Evolutionary conservation across 306 rosid genomes (phyloP).

Genomic region (Rosa rugosa): DNA sequence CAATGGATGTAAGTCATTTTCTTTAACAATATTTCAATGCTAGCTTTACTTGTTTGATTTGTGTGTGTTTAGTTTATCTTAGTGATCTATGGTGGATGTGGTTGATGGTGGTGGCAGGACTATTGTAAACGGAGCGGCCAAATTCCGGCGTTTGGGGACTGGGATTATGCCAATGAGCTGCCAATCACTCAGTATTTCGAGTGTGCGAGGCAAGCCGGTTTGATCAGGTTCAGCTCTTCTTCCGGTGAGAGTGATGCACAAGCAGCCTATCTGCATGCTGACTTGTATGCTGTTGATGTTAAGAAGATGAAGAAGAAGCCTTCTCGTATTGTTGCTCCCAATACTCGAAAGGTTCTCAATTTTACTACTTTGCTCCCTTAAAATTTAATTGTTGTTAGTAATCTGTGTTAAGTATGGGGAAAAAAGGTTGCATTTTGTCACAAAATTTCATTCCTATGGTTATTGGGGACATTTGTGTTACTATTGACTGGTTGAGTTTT

Average conservation of each 20-base stretch:
- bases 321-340: conserved; percentile 11
- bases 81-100: neutral
- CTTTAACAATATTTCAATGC: too few relatives aligned
- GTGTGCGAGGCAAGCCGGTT: conserved; percentile 77
- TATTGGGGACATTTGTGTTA: neutral
- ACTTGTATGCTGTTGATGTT: conserved; percentile 54
- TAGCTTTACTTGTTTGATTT: neutral
- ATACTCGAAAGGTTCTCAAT: conserved; percentile 50
- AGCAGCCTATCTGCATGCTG: conserved; percentile 31
- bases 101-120: conserved; percentile 19
- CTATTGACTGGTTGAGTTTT: neutral
- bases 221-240: conserved; percentile 78
- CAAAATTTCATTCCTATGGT: neutral
- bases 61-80: neutral
- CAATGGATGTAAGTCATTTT: conserved; percentile 28
- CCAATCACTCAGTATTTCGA: conserved; percentile 96
- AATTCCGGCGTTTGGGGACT: conserved; percentile 88
- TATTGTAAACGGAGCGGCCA: conserved; percentile 62
- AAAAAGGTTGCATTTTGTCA: neutral
- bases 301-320: conserved; percentile 33
- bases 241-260: conserved; percentile 54
- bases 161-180: conserved; percentile 76
- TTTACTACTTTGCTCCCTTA: neutral
- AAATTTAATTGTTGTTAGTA: neutral
- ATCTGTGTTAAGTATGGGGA: neutral